A percentile compares a stretch with the other conserved stretches of the same genome.
phyloP scores from a whole-genome alignment of 108 stramenopile species.

The Asterionellopsis glacialis region DNA sequence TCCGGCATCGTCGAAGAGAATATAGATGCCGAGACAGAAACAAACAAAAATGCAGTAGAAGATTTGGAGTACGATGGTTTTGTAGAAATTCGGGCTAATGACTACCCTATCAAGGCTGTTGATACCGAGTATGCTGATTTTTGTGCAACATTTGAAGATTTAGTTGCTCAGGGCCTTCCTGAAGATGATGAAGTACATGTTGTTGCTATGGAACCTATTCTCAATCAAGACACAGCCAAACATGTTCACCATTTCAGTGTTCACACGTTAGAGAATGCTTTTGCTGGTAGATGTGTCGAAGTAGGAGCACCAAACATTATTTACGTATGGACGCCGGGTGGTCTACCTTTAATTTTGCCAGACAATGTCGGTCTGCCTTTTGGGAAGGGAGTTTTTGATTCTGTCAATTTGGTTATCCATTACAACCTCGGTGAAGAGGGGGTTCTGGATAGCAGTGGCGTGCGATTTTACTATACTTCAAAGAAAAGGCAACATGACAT shows the following conservation, averaged over 20 bases:
- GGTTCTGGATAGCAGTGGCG: slow-evolving; percentile 41
- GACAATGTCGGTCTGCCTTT: slow-evolving; percentile 36
- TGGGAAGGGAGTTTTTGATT: slow-evolving; percentile 21
- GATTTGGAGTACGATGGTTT: slow-evolving; percentile 19
- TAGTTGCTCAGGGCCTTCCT: slow-evolving; percentile 26
- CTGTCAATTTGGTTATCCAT: slow-evolving; percentile 33
- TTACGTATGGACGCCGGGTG: slow-evolving; percentile 53
- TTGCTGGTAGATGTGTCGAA: slow-evolving; percentile 1
- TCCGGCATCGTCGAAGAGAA: slow-evolving; percentile 11
- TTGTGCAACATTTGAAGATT: slow-evolving; percentile 32
- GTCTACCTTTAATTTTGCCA: slow-evolving; percentile 22
- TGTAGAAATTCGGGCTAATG: slow-evolving; percentile 21
- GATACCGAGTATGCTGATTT: slow-evolving; percentile 40
- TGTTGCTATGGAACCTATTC: slow-evolving; percentile 27
- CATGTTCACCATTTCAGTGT: slow-evolving; percentile 43
- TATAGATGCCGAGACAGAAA: not conserved
- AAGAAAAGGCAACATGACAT: slow-evolving; percentile 31
- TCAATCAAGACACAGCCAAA: slow-evolving; percentile 9
- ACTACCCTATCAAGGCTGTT: slow-evolving; percentile 23
- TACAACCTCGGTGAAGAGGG: slow-evolving; percentile 30
- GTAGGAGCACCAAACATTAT: slow-evolving; percentile 2
- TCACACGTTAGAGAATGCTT: not conserved
- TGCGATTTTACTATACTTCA: slow-evolving; percentile 39
- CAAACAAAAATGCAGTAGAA: not conserved
- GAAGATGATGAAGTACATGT: slow-evolving; percentile 14